Evolutionary conservation across 208 protist species (phyloP).

Genomic region (Trypanosoma melophagium): DNA sequence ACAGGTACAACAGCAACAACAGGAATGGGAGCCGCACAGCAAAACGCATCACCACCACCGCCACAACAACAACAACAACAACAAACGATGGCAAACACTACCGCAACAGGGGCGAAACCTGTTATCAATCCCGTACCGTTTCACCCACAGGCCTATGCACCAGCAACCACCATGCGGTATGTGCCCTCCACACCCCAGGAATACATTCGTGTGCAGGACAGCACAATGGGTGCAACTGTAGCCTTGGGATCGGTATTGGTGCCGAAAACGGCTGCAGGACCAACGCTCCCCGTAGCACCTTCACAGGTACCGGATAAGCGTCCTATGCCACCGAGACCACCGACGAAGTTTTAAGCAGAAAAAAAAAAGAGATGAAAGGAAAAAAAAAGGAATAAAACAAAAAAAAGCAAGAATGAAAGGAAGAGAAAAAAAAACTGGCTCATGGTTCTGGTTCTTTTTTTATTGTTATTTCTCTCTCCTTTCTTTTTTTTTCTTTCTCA

Average conservation of each 20-base stretch:
- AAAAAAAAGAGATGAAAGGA: constrained; percentile 3
- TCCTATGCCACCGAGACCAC: constrained; percentile 5
- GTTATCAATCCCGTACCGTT: constrained; percentile 70
- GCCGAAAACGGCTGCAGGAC: constrained; percentile 34
- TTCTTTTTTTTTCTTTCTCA: constrained; percentile 5
- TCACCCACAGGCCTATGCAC: constrained; percentile 62
- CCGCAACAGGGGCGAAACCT: constrained; percentile 21
- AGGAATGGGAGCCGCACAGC: neutral
- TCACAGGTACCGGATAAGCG: neutral
- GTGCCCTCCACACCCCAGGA: constrained; percentile 50
- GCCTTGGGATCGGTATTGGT: constrained; percentile 69
- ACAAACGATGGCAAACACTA: constrained; percentile 6
- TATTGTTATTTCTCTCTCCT: neutral
- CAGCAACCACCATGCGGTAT: constrained; percentile 18
- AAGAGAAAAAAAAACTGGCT: constrained; percentile 2
- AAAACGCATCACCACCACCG: neutral
- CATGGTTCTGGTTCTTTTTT: neutral
- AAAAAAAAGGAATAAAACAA: constrained; percentile 13
- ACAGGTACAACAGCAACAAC: neutral
- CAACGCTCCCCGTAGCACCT: neutral
- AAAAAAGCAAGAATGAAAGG: neutral
- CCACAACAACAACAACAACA: constrained; percentile 18
- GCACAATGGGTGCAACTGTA: constrained; percentile 48
- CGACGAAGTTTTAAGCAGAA: constrained; percentile 23
- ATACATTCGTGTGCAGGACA: constrained; percentile 83